Evolutionary conservation across 2,329 filamentous ascomycete species (phyloP), one percentile per base, ranked within the genome.

Genomic region (Neonectria ditissima): DNA sequence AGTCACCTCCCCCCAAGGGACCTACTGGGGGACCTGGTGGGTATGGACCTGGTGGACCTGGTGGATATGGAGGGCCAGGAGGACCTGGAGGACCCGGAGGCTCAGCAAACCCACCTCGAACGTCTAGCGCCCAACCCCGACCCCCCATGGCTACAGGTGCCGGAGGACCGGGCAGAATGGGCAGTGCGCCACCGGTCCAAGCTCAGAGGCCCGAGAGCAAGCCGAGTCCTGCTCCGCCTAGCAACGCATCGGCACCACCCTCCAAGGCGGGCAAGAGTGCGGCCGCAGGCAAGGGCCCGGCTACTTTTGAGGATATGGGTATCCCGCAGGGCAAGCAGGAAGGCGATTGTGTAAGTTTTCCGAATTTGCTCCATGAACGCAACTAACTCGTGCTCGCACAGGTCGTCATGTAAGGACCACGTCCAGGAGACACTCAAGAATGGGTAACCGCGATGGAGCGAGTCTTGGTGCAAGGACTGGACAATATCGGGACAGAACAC

Each of bases 281-380:
- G 9, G 26, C 47, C 11, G 26, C 47, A 11, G 80, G 81, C 53
- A 92, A 94, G 75, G 96, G 95, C 11, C 95, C 96, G 1, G 93
- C 96, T 73, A 98, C 96, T 0, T 99, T 99, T 78, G 95, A 97
- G 76, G 94, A 97, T 76, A 99, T 99, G 96, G 96, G 96, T 41
- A 95, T 99, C 72, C 93, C 94, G 7, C 87, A 90, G 73, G 89
- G 86, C 51, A 94, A 96, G 79, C 87, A 90, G 65, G 92, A 97
- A n/a, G 87, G 88, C 69, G 94, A 98, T 80, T 99, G 95, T 83
- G 94, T 97, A 88, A 86, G 86, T 85, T 20, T 63, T 32, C 18
- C 11, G 26, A 30, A n/a, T 45, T 9, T 4, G 8, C 30, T 16
- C 24, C 6, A 37, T 18, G 14, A 44, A 54, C 28, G 14, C 11